Evolutionary conservation across 305 asterid genomes (phyloP), one percentile per base, ranked within the genome.

Genomic region (Solanum chacoense): DNA sequence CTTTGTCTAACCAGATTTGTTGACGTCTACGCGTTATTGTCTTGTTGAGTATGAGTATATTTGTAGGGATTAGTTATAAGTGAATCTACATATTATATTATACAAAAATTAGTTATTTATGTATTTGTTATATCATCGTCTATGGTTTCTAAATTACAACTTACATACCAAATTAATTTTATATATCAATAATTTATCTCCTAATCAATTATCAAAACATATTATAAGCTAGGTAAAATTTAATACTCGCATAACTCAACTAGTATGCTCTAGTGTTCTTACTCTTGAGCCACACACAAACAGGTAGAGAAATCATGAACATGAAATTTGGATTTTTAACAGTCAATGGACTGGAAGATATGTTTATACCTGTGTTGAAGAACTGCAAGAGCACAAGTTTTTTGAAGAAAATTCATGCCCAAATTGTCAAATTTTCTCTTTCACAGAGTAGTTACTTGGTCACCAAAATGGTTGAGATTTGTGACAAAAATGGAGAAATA

Each of bases 371-470:
- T 89, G 89, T 94, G 84, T 90, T 96, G 89, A 91, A 91, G 32
- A 94, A 91, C 50, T 94, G 98, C 92, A 91, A 74, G 63, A 92
- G 36, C 87, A 79, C 90, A 42, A 16, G 10, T 22, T 71, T 59
- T 35, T 79, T 97, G 94, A 97, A 91, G 94, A 94, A 88, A 90
- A 92, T 93, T 38, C 98, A 95, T 76, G 94, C 96, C 92, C 98
- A 93, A 59, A 92, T 94, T 89, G 93, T 93, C 90, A 94, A 94
- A 77, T 90, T 94, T 22, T 93, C 96, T 22, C 35, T 95, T 40
- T 67, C 93, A 16, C 96, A 93, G 59, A 95, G 98, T 96, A 97
- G 92, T 89, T 94, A 95, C 91, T 92, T 97, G 93, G 96, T 94
- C 31, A 93, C 98, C 7, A 96, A 91, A 92, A 95, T 96, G 98